These are phyloP conservation scores for Aureobasidium sp. DNA, from an alignment of 2,329 filamentous ascomycete genomes.

Conservation along the genomic window DNA sequence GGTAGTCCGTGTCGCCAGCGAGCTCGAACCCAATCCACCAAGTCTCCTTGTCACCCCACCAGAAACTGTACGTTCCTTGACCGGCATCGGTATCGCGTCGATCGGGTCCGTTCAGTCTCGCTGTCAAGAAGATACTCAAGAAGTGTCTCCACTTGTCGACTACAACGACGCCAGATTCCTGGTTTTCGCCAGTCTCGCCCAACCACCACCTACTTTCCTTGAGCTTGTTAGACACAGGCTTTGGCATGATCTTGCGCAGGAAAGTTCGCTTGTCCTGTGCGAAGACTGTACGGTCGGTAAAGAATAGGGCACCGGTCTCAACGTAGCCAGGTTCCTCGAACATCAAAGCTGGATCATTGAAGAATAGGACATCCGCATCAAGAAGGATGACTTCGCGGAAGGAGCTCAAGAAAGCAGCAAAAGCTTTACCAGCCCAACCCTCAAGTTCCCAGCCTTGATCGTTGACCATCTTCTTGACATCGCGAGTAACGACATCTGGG, in stretches of 20 bases:
- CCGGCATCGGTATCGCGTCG: constrained; percentile 31
- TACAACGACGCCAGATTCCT: constrained; percentile 40
- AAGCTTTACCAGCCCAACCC: constrained; percentile 41
- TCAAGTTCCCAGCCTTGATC: constrained; percentile 36
- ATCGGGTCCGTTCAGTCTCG: constrained; percentile 36
- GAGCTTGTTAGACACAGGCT: constrained; percentile 33
- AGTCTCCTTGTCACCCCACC: constrained; percentile 40
- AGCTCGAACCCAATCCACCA: constrained; percentile 43
- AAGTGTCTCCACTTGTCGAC: constrained; percentile 41
- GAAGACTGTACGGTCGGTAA: constrained; percentile 36
- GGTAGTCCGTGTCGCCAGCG: constrained; percentile 33
- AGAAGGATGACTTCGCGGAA: constrained; percentile 41
- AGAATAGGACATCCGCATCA: constrained; percentile 38
- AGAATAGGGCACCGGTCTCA: constrained; percentile 37
- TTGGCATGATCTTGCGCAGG: constrained; percentile 35
- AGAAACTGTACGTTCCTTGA: constrained; percentile 26
- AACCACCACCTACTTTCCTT: constrained; percentile 31
- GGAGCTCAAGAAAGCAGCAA: constrained; percentile 37
- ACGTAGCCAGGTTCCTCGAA: constrained; percentile 36
- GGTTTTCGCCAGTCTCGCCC: constrained; percentile 30
- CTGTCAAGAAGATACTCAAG: constrained; percentile 33
- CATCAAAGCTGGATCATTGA: constrained; percentile 33
- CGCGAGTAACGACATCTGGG: constrained; percentile 35
- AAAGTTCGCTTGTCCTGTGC: constrained; percentile 30
- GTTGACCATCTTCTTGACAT: constrained; percentile 36